Evolutionary conservation across 805 yeast species (phyloP).

Genomic region (Wickerhamomyces canadensis): DNA sequence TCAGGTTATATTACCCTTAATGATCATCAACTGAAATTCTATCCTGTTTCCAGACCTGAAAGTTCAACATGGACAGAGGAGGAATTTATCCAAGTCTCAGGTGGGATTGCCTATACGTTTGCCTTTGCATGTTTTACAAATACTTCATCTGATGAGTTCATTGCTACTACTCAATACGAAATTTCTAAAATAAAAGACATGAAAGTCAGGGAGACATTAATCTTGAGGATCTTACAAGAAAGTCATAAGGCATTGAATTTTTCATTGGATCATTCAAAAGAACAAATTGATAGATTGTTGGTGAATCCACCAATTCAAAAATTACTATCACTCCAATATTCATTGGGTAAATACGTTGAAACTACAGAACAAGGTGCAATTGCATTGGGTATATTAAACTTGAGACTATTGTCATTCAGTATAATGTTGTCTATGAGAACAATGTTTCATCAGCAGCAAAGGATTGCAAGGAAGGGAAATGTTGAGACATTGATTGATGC

Average conservation of each 20-base stretch:
- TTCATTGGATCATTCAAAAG: constrained; percentile 62
- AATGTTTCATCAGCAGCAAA: constrained; percentile 56
- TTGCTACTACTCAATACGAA: constrained; percentile 49
- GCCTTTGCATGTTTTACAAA: constrained; percentile 67
- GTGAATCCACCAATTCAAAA: constrained; percentile 76
- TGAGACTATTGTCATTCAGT: constrained; percentile 68
- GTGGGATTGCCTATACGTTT: constrained; percentile 60
- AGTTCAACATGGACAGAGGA: constrained; percentile 5
- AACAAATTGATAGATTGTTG: constrained; percentile 68
- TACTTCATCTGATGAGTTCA: constrained; percentile 63
- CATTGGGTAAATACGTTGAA: constrained; percentile 44
- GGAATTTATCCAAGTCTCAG: constrained; percentile 34
- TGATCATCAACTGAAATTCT: constrained; percentile 10
- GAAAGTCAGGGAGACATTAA: constrained; percentile 28
- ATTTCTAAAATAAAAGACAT: constrained; percentile 25
- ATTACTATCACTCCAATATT: constrained; percentile 61
- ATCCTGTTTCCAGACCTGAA: constrained; percentile 2
- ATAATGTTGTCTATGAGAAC: constrained; percentile 56
- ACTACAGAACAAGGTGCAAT: constrained; percentile 16
- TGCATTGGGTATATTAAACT: constrained; percentile 54
- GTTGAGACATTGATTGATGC: constrained; percentile 42
- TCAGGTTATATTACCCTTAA: constrained; percentile 35
- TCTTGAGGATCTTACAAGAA: constrained; percentile 49
- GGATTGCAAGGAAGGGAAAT: constrained; percentile 45
- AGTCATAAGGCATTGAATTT: constrained; percentile 72